Evolutionary conservation across 148 eudicot genomes (phyloP).

Genomic region (Euryodendron excelsum): DNA sequence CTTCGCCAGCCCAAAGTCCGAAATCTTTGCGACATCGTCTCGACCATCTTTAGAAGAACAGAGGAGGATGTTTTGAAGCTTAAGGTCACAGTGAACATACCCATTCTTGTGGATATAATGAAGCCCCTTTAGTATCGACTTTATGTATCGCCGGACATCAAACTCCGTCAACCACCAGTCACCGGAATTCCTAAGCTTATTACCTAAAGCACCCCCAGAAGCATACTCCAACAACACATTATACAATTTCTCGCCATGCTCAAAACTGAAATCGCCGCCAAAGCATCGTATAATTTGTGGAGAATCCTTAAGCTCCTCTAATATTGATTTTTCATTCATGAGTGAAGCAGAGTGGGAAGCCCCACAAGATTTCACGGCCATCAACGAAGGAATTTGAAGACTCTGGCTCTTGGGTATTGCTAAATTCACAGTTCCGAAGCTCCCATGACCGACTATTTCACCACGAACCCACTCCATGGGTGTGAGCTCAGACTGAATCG

Average conservation of each 20-base stretch:
- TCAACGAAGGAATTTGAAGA: constrained; percentile 15
- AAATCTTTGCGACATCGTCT: constrained; percentile 44
- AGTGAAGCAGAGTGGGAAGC: constrained; percentile 38
- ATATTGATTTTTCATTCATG: constrained; percentile 48
- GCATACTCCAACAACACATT: constrained; percentile 80
- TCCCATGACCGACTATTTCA: constrained; percentile 65
- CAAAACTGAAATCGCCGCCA: constrained; percentile 46
- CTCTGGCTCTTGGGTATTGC: constrained; percentile 41
- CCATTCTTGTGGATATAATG: constrained; percentile 50
- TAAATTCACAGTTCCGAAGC: constrained; percentile 66
- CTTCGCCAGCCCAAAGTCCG: constrained; percentile 84
- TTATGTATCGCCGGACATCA: constrained; percentile 43
- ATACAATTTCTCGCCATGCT: constrained; percentile 45
- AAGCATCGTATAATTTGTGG: constrained; percentile 43
- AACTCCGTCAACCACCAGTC: constrained; percentile 27
- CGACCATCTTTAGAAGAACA: constrained; percentile 12
- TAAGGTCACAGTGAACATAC: constrained; percentile 76
- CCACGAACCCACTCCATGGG: constrained; percentile 86
- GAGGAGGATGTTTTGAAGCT: constrained; percentile 61
- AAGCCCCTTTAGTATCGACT: constrained; percentile 52
- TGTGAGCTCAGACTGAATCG: background rate
- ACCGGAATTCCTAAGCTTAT: constrained; percentile 29
- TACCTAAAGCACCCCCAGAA: constrained; percentile 46
- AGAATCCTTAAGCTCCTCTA: constrained; percentile 40
- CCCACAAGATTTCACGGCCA: constrained; percentile 70